phyloP scores from a whole-genome alignment of 495 filamentous ascomycete genomes.

The Daldinia bambusicola region DNA sequence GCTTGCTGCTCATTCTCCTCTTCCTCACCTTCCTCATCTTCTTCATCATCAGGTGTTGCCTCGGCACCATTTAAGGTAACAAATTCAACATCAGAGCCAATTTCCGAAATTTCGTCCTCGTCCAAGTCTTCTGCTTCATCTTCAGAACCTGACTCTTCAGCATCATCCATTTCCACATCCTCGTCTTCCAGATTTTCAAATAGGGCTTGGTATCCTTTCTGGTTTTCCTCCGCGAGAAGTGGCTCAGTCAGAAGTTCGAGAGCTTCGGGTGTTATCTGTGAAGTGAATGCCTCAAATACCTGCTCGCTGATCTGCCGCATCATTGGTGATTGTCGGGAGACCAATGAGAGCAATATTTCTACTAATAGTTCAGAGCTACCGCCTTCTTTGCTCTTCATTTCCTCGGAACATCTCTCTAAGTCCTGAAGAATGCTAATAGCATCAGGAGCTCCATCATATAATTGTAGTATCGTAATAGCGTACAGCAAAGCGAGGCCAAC shows the following conservation, averaged over 20 bases:
- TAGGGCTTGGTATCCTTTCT: constrained; percentile 83
- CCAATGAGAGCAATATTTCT: constrained; percentile 86
- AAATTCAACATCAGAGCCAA: constrained; percentile 61
- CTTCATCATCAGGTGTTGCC: constrained; percentile 48
- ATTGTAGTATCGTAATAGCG: constrained; percentile 83
- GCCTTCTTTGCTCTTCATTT: constrained; percentile 65
- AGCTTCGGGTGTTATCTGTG: constrained; percentile 73
- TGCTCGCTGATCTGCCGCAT: constrained; percentile 87
- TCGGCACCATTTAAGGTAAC: constrained; percentile 50
- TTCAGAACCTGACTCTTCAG: constrained; percentile 55
- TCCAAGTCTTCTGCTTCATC: constrained; percentile 50
- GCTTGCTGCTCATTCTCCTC: constrained; percentile 54
- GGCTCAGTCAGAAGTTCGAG: constrained; percentile 79
- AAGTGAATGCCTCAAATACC: constrained; percentile 83
- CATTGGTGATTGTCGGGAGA: constrained; percentile 84
- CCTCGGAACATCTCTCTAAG: constrained; percentile 75
- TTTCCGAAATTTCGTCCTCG: constrained; percentile 49
- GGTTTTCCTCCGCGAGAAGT: constrained; percentile 79
- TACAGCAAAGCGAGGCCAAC: constrained; percentile 82
- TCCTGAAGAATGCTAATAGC: constrained; percentile 80
- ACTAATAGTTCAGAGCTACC: constrained; percentile 80
- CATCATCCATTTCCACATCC: constrained; percentile 57
- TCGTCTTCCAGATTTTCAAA: constrained; percentile 82
- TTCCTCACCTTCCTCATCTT: constrained; percentile 54
- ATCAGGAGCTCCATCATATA: constrained; percentile 90